Evolutionary conservation across 1,284 basidiomycete genomes (phyloP).

Genomic region (Flammula alnicola): DNA sequence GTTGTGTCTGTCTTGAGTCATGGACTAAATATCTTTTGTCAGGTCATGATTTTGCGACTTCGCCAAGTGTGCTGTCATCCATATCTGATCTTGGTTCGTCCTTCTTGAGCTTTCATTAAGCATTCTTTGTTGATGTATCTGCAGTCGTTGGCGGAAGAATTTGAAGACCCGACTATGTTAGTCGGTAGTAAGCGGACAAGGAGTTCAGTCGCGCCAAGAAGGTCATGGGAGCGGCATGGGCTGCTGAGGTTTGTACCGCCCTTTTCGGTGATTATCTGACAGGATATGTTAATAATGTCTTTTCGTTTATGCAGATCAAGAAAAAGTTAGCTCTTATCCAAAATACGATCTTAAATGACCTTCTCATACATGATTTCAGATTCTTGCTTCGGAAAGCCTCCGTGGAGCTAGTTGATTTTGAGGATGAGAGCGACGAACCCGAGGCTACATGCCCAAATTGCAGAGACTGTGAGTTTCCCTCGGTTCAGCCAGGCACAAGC

Average conservation of each 20-base stretch:
- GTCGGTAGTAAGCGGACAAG: conserved; percentile 53
- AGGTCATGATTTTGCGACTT: conserved; percentile 70
- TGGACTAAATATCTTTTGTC: conserved; percentile 10
- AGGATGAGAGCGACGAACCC: conserved; percentile 45
- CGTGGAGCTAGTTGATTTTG: conserved; percentile 42
- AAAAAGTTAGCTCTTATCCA: conserved; percentile 31
- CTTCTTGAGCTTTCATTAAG: neutral
- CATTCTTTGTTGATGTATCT: neutral
- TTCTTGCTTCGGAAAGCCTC: conserved; percentile 53
- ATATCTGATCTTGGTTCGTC: conserved; percentile 59
- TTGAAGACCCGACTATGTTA: conserved; percentile 54
- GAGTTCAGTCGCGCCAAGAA: conserved; percentile 60
- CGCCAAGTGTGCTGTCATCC: conserved; percentile 72
- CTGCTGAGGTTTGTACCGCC: conserved; percentile 44
- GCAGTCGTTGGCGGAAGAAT: conserved; percentile 44
- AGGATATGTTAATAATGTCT: neutral
- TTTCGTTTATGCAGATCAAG: conserved; percentile 38
- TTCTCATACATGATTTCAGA: conserved; percentile 10
- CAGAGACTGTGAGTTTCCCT: conserved; percentile 48
- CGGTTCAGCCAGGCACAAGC: neutral
- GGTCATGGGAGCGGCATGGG: conserved; percentile 59
- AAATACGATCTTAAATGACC: neutral
- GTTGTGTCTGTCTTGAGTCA: neutral
- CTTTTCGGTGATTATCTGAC: neutral
- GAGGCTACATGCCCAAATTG: conserved; percentile 58